These are phyloP conservation scores for Elsinoe ampelina DNA, from an alignment of 2,329 filamentous ascomycete genomes.

Conservation along the genomic window DNA sequence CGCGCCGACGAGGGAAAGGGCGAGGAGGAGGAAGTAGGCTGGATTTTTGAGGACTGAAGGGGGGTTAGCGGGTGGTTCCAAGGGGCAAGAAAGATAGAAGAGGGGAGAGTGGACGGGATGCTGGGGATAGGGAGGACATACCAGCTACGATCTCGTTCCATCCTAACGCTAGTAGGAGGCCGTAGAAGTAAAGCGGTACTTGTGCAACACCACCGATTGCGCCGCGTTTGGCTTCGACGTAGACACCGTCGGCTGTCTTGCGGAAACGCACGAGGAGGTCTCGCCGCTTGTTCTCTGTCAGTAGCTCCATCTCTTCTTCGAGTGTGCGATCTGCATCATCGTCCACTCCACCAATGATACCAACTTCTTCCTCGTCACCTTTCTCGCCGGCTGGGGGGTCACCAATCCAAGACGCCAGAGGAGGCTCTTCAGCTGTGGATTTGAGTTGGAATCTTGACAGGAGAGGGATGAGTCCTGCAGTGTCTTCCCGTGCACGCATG, in stretches of 20 bases:
- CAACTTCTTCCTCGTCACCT: slow-evolving; percentile 77
- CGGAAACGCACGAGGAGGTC: slow-evolving; percentile 93
- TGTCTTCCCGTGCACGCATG: slow-evolving; percentile 84
- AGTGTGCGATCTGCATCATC: slow-evolving; percentile 82
- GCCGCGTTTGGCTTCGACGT: slow-evolving; percentile 93
- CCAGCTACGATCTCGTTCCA: slow-evolving; percentile 97
- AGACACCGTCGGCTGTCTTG: slow-evolving; percentile 95
- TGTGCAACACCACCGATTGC: slow-evolving; percentile 93
- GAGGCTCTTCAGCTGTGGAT: slow-evolving; percentile 64
- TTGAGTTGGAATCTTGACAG: slow-evolving; percentile 74
- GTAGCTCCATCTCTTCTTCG: slow-evolving; percentile 93
- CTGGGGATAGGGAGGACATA: slow-evolving; percentile 40
- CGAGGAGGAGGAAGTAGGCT: slow-evolving; percentile 79
- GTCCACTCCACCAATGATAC: slow-evolving; percentile 85
- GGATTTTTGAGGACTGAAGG: slow-evolving; percentile 79
- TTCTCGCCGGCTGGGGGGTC: slow-evolving; percentile 64
- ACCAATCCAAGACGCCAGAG: slow-evolving; percentile 78
- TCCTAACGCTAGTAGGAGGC: slow-evolving; percentile 76
- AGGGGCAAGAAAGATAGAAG: neutral
- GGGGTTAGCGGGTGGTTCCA: neutral
- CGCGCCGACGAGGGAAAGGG: slow-evolving; percentile 63
- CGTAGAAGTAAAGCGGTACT: slow-evolving; percentile 91
- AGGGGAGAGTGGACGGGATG: neutral
- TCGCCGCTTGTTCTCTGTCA: slow-evolving; percentile 80
- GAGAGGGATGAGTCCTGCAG: slow-evolving; percentile 79